Percentiles rank a stretch among this genome's conserved stretches.
These are phyloP conservation scores for Carpinus viminea DNA, from an alignment of 306 rosid genomes.

Conservation along the genomic window DNA sequence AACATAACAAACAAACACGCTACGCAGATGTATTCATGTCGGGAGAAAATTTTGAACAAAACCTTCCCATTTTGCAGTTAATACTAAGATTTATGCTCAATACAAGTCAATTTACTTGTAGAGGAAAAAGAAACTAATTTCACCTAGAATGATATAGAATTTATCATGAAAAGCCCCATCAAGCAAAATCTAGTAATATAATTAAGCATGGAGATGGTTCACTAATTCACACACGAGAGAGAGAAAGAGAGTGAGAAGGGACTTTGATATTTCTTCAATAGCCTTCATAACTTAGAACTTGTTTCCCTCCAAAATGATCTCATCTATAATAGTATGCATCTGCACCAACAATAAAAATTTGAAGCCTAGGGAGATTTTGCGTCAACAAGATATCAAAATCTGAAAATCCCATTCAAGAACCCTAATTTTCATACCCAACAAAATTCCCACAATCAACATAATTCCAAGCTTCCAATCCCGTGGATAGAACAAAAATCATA, in stretches of 20 bases:
- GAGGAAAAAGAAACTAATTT: conserved; percentile 7
- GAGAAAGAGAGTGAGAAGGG: conserved; percentile 13
- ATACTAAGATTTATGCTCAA: background rate
- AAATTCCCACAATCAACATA: too few species aligned
- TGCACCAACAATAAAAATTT: conserved; percentile 34
- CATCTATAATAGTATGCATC: conserved; percentile 84
- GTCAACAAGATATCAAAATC: background rate
- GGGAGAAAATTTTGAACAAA: background rate
- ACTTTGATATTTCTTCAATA: conserved; percentile 86
- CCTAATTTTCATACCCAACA: too few species aligned
- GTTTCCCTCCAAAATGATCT: conserved; percentile 96
- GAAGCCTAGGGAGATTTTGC: conserved; percentile 17
- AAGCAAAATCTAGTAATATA: conserved; percentile 23
- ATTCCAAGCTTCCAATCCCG: too few species aligned
- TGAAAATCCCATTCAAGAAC: too few species aligned
- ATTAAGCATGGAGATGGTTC: conserved; percentile 36
- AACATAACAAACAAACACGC: too few species aligned
- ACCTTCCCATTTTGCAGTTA: background rate
- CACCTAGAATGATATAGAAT: background rate
- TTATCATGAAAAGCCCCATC: conserved; percentile 14
- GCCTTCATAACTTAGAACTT: conserved; percentile 83
- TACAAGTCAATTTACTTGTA: background rate
- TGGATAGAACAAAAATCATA: too few species aligned
- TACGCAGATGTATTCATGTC: background rate
- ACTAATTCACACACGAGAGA: conserved; percentile 42